Evolutionary conservation across 768 basidiomycete genomes (phyloP), one percentile per base, ranked within the genome.

Genomic region (Exidia glandulosa): DNA sequence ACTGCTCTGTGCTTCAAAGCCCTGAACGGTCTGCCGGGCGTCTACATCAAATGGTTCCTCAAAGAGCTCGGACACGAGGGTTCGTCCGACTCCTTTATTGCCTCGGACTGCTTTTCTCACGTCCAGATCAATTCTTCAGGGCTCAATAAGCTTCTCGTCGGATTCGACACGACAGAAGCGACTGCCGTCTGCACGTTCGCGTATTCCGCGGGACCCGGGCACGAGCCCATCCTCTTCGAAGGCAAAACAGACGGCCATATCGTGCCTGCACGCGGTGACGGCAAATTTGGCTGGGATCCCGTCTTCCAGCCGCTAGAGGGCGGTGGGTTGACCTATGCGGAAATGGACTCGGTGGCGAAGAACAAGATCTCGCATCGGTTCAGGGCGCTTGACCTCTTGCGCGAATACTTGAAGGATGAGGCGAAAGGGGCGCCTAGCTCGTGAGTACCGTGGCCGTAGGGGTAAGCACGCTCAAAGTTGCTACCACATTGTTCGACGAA

Each of bases 131-230:
- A n/a, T n/a, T n/a, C 36, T 12, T 14, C 62, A 87, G 87, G 87
- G 33, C 77, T 99, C 25, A 94, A 96, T 70, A 85, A 77, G 55
- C 75, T 99, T 68, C 81, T 98, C 16, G 79, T 73, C 9, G 79
- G 84, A 12, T 97, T 97, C 68, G 74, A 79, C 0, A 87, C 83
- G 1, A 88, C 81, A 60, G 82, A 79, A 13, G 96, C 96, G 0
- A 88, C 87, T 66, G 94, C 95, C 0, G 76, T 97, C 6, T 98
- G 95, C 73, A 98, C 96, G 2, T 98, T 98, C 66, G 95, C 94
- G 5, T 98, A 96, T 70, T 88, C 87, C 37, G 76, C 86, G 0
- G 92, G 93, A 0, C 92, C 94, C 29, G 85, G 82, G 69, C 71
- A 80, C 2, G 86, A 91, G 60, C 90, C 92, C 0, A 75, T 94